A percentile compares a stretch with the other conserved stretches of the same genome.
Evolutionary conservation across 257 asterid species (phyloP).

Genomic region (Nicotiana noctiflora): DNA sequence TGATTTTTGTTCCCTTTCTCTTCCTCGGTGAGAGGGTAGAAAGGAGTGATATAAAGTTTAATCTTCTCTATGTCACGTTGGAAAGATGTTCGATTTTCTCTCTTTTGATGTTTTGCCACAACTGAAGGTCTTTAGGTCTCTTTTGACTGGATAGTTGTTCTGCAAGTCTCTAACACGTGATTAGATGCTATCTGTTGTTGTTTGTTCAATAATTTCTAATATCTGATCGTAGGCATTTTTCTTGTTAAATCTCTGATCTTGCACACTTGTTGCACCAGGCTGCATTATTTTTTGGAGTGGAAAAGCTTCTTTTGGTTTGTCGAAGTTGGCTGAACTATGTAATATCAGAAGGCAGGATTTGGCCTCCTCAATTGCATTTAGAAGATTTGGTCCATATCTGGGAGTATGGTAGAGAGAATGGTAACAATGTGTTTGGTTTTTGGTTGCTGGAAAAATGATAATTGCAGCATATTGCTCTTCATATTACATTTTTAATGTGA

Average conservation of each 20-base stretch:
- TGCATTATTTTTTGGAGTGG: slow-evolving; percentile 84
- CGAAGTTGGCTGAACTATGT: slow-evolving; percentile 54
- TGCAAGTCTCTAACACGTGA: not conserved
- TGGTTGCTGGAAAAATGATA: not conserved
- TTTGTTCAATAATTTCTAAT: not conserved
- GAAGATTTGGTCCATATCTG: slow-evolving; percentile 53
- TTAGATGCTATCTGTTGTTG: not conserved
- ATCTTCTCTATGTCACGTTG: not conserved
- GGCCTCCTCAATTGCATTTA: slow-evolving; percentile 35
- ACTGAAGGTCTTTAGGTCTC: not conserved
- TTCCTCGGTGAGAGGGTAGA: not conserved
- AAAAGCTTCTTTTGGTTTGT: slow-evolving; percentile 52
- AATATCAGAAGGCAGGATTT: slow-evolving; percentile 34
- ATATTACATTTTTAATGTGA: slow-evolving; percentile 17
- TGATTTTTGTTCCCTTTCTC: not conserved
- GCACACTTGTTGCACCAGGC: slow-evolving; percentile 39
- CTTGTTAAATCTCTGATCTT: not conserved
- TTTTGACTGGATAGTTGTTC: not conserved
- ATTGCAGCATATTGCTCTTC: not conserved
- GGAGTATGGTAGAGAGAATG: slow-evolving; percentile 62
- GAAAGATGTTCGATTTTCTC: not conserved
- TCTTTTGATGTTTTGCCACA: not conserved
- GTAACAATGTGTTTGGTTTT: slow-evolving; percentile 28
- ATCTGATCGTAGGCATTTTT: not conserved
- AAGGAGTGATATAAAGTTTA: not conserved